Evolutionary conservation across 192 early-diverging fungal genomes (phyloP).

Genomic region (Chytriomyces confervae): DNA sequence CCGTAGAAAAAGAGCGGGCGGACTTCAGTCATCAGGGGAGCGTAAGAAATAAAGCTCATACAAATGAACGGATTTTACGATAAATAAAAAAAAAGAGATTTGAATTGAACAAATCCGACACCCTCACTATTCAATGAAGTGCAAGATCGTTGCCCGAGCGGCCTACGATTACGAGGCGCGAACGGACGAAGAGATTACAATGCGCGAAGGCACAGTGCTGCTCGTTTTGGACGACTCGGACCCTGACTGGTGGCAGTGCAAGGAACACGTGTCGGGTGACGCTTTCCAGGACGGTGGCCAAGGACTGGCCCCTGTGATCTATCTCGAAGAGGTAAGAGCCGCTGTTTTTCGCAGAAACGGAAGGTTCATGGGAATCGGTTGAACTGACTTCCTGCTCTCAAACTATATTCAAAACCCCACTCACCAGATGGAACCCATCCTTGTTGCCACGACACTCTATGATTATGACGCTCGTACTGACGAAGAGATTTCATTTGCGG

Average conservation of each 20-base stretch:
- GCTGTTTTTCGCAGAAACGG: background rate
- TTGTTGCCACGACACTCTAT: conserved; percentile 47
- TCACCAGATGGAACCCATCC: conserved; percentile 41
- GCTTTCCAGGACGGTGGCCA: conserved; percentile 48
- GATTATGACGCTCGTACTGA: conserved; percentile 55
- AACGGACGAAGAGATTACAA: conserved; percentile 82
- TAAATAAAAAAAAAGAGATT: no score
- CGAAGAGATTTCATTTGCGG: conserved; percentile 59
- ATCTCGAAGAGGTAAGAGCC: conserved; percentile 57
- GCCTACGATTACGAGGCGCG: conserved; percentile 85
- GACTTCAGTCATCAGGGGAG: no score
- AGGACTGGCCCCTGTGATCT: conserved; percentile 58
- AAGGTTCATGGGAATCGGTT: no score
- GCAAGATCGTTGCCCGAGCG: conserved; percentile 59
- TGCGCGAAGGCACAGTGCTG: conserved; percentile 76
- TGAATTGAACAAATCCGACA: no score
- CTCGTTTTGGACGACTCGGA: conserved; percentile 58
- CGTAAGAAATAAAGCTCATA: no score
- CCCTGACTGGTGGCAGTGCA: conserved; percentile 59
- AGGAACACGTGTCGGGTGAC: conserved; percentile 36
- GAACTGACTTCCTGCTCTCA: background rate
- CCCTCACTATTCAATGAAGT: conserved; percentile 36
- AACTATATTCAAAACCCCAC: no score
- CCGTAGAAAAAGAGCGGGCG: no score
- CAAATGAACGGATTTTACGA: no score